phyloP scores from a whole-genome alignment of 768 basidiomycete species.

The Auricularia auricula-judae region DNA sequence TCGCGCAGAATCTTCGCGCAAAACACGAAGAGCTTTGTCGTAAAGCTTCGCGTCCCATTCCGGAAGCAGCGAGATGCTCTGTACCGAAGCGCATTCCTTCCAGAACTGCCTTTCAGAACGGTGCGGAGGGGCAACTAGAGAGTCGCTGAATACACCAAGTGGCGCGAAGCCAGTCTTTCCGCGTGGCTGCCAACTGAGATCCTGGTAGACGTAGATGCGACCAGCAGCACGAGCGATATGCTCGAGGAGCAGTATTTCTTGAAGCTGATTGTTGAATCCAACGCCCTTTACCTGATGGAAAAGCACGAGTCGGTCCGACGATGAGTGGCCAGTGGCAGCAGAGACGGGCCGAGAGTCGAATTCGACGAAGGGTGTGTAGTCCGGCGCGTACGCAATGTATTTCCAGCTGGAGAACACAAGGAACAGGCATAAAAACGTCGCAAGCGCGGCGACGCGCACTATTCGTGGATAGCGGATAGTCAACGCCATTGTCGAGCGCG shows the following conservation, averaged over 20 bases:
- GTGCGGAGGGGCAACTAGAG: background rate
- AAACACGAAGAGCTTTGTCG: background rate
- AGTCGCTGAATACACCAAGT: background rate
- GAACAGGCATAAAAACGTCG: background rate
- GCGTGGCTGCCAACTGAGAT: conserved; percentile 2
- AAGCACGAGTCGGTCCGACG: background rate
- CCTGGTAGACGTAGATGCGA: conserved; percentile 2
- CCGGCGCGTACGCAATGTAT: background rate
- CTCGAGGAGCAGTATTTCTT: conserved; percentile 1
- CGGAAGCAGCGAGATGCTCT: background rate
- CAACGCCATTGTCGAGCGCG: background rate
- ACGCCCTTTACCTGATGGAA: conserved; percentile 2
- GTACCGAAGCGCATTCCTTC: background rate
- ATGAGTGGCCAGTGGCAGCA: background rate
- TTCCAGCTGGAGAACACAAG: background rate
- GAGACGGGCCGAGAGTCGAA: background rate
- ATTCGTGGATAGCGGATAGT: background rate
- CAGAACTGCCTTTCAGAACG: background rate
- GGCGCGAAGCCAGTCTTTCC: background rate
- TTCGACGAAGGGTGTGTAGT: background rate
- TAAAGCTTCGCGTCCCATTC: background rate
- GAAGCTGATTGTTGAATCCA: conserved; percentile 6
- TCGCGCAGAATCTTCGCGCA: background rate
- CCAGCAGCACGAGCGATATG: background rate
- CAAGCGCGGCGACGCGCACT: background rate